These are phyloP conservation scores for Torulaspora gathmanii DNA, from an alignment of 805 yeast genomes.

Conservation along the genomic window DNA sequence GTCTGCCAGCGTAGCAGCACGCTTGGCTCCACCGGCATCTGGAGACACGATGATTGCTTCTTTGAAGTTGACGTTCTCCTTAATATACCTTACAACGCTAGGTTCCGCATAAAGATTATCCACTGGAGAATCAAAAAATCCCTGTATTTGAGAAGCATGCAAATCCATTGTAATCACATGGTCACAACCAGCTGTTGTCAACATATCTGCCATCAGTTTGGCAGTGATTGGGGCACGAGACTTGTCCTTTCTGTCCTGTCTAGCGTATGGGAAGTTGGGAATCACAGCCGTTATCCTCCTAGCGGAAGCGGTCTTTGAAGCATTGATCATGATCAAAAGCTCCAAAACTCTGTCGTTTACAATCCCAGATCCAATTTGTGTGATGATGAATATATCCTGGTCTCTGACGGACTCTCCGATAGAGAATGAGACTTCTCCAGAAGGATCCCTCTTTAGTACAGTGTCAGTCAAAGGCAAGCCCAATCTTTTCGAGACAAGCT, in stretches of 20 bases:
- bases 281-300: constrained; percentile 77
- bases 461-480: constrained; percentile 60
- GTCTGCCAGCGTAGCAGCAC: constrained; percentile 84
- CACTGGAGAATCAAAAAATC: constrained; percentile 77
- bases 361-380: constrained; percentile 74
- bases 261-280: constrained; percentile 83
- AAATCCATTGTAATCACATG: constrained; percentile 85
- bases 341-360: constrained; percentile 74
- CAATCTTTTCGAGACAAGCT: constrained; percentile 58
- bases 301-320: constrained; percentile 79
- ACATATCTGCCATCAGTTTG: constrained; percentile 75
- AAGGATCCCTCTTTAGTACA: constrained; percentile 59
- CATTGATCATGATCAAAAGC: constrained; percentile 70
- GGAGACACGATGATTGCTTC: constrained; percentile 78
- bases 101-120: constrained; percentile 85
- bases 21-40: constrained; percentile 87
- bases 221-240: constrained; percentile 84
- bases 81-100: constrained; percentile 67
- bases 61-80: constrained; percentile 51
- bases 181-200: constrained; percentile 79
- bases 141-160: constrained; percentile 87
- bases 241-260: constrained; percentile 83
- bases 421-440: constrained; percentile 69
- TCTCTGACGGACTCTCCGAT: constrained; percentile 81
- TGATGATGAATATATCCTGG: constrained; percentile 74